A percentile compares a stretch with the other conserved stretches of the same genome.
These are phyloP conservation scores for Arbutus unedo DNA, from an alignment of 148 eudicot genomes.

Conservation along the genomic window DNA sequence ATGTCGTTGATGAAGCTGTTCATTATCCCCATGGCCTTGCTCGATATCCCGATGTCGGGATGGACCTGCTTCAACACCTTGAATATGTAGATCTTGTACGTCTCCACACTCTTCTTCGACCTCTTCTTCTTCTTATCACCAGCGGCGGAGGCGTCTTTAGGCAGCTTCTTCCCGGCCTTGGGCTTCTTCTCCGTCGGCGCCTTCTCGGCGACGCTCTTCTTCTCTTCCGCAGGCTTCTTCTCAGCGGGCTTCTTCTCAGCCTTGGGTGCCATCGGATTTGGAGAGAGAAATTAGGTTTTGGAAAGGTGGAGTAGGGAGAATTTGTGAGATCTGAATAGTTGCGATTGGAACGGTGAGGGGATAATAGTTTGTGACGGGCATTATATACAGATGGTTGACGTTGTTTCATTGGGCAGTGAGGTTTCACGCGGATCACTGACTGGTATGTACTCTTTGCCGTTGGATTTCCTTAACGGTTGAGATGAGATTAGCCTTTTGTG, in stretches of 20 bases:
- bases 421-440: constrained; percentile 7
- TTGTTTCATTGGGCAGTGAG: not conserved
- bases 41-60: constrained; percentile 55
- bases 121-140: no score
- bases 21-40: constrained; percentile 63
- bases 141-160: no score
- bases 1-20: constrained; percentile 57
- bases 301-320: not conserved
- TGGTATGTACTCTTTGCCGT: not conserved
- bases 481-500: not conserved
- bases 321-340: not conserved
- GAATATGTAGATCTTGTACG: no score
- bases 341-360: not conserved
- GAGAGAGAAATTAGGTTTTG: no score
- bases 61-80: constrained; percentile 58
- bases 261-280: no score
- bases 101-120: no score
- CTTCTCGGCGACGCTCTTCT: no score
- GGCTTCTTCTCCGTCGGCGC: no score
- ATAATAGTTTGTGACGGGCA: not conserved
- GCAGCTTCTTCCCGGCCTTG: no score
- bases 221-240: no score
- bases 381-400: not conserved
- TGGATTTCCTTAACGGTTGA: not conserved
- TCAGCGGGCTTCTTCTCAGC: no score